These are phyloP conservation scores for Penicillium hesseltinei DNA, from an alignment of 2,329 filamentous ascomycete genomes.

Conservation along the genomic window DNA sequence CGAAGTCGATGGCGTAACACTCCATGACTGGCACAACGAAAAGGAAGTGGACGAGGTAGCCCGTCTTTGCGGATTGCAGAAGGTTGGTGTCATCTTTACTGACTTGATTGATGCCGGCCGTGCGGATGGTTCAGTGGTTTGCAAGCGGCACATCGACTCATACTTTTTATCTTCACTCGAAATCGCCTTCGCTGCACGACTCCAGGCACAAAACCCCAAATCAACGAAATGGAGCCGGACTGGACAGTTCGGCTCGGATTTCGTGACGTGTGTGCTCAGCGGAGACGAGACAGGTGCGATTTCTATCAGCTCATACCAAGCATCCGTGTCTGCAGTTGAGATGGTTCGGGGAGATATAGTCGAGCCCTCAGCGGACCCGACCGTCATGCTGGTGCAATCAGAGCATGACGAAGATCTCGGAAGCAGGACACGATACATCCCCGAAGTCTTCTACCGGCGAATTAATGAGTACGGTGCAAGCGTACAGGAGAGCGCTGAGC, in stretches of 20 bases:
- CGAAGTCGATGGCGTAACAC: conserved; percentile 82
- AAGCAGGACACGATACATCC: conserved; percentile 80
- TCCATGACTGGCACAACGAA: conserved; percentile 83
- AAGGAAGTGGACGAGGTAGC: conserved; percentile 78
- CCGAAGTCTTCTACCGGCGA: conserved; percentile 92
- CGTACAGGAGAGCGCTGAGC: conserved; percentile 96
- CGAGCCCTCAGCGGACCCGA: conserved; percentile 89
- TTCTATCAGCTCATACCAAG: conserved; percentile 86
- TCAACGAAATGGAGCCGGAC: conserved; percentile 96
- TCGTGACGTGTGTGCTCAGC: conserved; percentile 94
- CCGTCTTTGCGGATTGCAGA: conserved; percentile 77
- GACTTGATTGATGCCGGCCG: conserved; percentile 80
- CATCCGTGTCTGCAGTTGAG: conserved; percentile 91
- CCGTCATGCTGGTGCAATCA: conserved; percentile 88
- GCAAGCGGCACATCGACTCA: conserved; percentile 93
- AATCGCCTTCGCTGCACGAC: conserved; percentile 80
- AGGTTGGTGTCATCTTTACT: conserved; percentile 90
- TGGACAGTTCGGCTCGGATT: conserved; percentile 89
- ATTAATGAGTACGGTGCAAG: conserved; percentile 97
- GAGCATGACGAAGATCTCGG: conserved; percentile 75
- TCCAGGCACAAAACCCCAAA: conserved; percentile 86
- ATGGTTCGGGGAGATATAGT: conserved; percentile 96
- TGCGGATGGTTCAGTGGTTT: conserved; percentile 82
- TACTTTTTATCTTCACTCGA: conserved; percentile 93
- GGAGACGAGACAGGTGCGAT: conserved; percentile 89